Conservation (phyloP, 192 early-diverging fungal genomes). For the Entomortierella chlamydospora region DNA sequence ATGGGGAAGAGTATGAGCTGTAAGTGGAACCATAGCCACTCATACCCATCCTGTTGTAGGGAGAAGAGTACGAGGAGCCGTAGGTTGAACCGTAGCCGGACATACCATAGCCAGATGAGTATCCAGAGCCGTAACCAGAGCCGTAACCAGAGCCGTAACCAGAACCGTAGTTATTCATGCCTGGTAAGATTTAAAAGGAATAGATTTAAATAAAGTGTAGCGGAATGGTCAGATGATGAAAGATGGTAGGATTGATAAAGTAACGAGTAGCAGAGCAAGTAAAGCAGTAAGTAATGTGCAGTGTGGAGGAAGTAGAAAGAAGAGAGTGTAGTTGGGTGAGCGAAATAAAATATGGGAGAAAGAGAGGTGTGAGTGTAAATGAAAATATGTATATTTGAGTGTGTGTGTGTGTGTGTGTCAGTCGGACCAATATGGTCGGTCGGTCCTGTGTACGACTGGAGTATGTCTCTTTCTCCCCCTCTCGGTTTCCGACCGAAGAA, state of each 20-base stretch:
- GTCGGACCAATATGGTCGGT: neutral
- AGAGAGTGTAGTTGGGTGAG: neutral
- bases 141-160: constrained; percentile 54
- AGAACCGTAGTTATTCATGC: constrained; percentile 41
- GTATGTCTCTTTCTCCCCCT: no score
- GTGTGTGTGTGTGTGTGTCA: no score
- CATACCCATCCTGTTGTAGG: constrained; percentile 52
- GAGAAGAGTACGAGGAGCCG: constrained; percentile 58
- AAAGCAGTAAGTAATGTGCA: constrained; percentile 5
- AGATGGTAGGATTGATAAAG: neutral
- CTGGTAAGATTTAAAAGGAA: constrained; percentile 9
- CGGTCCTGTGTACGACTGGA: constrained; percentile 3
- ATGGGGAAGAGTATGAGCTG: constrained; percentile 41
- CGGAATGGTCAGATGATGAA: neutral
- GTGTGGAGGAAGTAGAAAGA: neutral
- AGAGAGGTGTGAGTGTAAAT: constrained; percentile 8
- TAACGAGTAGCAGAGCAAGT: neutral
- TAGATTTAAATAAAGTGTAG: no score
- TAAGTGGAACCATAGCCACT: constrained; percentile 42
- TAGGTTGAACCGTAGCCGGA: constrained; percentile 56
- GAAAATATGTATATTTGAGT: neutral
- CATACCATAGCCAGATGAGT: constrained; percentile 52
- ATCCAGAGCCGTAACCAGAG: constrained; percentile 10
- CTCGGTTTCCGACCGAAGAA: no score
- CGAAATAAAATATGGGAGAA: neutral